Conservation (phyloP, 2,329 filamentous ascomycete genomes). For the Fusarium sublunatum region DNA sequence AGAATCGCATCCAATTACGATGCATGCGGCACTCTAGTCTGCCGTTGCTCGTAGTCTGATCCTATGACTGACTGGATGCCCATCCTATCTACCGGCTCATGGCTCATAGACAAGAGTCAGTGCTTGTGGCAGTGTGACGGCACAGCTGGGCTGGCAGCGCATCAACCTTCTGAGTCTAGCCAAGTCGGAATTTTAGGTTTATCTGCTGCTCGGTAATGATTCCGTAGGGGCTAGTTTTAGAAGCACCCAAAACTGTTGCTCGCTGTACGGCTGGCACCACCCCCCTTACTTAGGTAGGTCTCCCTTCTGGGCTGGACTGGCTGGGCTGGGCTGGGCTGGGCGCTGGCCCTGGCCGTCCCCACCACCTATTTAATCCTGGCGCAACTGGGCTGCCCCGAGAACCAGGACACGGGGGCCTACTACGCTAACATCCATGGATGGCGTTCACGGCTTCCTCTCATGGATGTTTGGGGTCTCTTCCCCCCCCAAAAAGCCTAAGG, state of each 20-base stretch:
- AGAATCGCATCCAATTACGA: slow-evolving; percentile 14
- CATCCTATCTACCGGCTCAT: slow-evolving; percentile 25
- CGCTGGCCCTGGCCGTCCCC: slow-evolving; percentile 23
- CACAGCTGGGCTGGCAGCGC: slow-evolving; percentile 24
- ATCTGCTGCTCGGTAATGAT: slow-evolving; percentile 44
- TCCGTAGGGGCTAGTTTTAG: slow-evolving; percentile 39
- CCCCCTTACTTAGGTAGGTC: background rate
- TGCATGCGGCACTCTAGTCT: background rate
- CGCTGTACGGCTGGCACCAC: slow-evolving; percentile 11
- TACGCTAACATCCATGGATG: slow-evolving; percentile 1
- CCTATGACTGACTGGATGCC: no score
- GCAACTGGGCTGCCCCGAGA: slow-evolving; percentile 42
- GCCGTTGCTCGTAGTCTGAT: no score
- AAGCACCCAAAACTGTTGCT: background rate
- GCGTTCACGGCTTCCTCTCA: no score
- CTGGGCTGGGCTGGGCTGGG: no score
- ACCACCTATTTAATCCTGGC: slow-evolving; percentile 41
- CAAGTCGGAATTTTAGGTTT: slow-evolving; percentile 34
- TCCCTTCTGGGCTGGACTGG: no score
- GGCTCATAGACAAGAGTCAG: background rate
- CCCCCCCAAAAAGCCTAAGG: background rate
- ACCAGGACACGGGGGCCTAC: slow-evolving; percentile 44
- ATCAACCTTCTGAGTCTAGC: slow-evolving; percentile 14
- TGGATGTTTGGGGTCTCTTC: slow-evolving; percentile 6
- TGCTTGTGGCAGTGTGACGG: slow-evolving; percentile 19